Base-by-base conservation (phyloP, 179 eudicot species). In the Beta lomatogona region DNA sequence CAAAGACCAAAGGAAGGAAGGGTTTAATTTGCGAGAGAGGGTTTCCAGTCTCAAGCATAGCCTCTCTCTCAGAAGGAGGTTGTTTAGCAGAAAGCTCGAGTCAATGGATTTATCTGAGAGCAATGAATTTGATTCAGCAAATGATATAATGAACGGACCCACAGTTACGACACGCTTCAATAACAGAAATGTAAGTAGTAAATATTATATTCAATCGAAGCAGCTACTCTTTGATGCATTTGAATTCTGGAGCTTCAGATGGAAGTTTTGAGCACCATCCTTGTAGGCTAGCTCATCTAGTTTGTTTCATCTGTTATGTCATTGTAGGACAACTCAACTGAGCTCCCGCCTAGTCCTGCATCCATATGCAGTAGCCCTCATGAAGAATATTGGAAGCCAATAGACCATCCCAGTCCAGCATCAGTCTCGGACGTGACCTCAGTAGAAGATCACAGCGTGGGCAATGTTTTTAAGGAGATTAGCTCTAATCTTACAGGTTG, bases 291-390 rank as follows among this genome's bases (percentile, higher is more conserved):
- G 69, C 48, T 55, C 65, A 55, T 8, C 10, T 25, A 28, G 50
- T 72, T 75, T 25, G 48, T 64, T 66, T 63, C 72, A 19, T 46
- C 11, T 78, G 73, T 25, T 36, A 13, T 81, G 57, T 54, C 48
- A 58, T 77, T 61, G 14, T 65, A 96, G 98, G 99, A 94, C 79
- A 94, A 96, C 85, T 87, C 86, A 64, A 96, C 98, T 66, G 99
- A 94, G 89, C 98, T 96, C 80, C 99, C 99, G 66, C 99, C 99
- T 63, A 96, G 99, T 87, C 99, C 99, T 71, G 99, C 96, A 83
- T 96, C 99, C 50, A 87, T 92, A 13, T 94, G 96, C 84, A 91
- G 93, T 88, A 91, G 90, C 77, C 75, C 79, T 78, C 90, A 84
- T 80, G 98, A 94, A 71, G 97, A 92, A 48, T 85, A 87, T 22